Conservation (phyloP, 495 filamentous ascomycete species). For the Beverwykella pulmonaria region DNA sequence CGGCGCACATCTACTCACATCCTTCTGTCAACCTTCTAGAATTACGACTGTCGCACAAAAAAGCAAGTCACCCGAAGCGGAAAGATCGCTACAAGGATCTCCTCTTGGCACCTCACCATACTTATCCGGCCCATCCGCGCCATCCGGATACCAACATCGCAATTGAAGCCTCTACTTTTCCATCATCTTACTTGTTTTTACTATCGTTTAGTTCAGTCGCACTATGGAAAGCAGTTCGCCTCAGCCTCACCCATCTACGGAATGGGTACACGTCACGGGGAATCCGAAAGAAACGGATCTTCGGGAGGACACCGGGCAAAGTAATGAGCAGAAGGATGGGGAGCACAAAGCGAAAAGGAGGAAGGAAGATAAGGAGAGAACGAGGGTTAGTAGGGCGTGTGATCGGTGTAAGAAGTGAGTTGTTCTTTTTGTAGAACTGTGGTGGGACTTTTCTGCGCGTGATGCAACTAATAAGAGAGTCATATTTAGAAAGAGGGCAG, state of each 20-base stretch:
- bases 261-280: slow-evolving; percentile 23
- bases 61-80: too few species aligned
- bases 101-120: too few species aligned
- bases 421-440: too few species aligned
- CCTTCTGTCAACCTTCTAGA: too few species aligned
- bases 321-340: neutral
- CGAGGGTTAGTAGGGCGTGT: slow-evolving; percentile 24
- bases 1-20: too few species aligned
- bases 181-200: neutral
- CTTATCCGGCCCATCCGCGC: too few species aligned
- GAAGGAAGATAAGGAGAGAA: slow-evolving; percentile 22
- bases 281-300: slow-evolving; percentile 2
- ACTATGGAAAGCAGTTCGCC: neutral
- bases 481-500: too few species aligned
- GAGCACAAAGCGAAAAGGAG: slow-evolving; percentile 12
- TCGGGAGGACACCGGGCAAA: neutral
- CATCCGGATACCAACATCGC: neutral
- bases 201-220: neutral
- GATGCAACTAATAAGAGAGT: too few species aligned
- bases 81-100: too few species aligned
- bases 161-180: neutral
- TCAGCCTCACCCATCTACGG: neutral
- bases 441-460: too few species aligned
- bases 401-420: slow-evolving; percentile 31
- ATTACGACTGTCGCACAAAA: too few species aligned